These are phyloP conservation scores for Geotrichum candidum DNA, from an alignment of 1,139 yeast genomes.

Conservation along the genomic window DNA sequence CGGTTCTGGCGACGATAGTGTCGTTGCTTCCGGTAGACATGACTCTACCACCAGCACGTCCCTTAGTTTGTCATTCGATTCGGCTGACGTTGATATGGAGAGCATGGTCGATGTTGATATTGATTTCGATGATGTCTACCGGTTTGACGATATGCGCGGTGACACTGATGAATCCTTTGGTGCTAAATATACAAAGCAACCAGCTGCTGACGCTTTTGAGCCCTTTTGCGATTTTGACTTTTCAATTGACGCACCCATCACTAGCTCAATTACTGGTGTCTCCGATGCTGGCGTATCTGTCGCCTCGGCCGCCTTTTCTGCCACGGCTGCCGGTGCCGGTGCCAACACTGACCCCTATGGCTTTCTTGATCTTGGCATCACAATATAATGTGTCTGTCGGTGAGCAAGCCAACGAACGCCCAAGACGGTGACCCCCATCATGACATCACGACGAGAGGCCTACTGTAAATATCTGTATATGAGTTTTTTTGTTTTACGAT, in stretches of 20 bases:
- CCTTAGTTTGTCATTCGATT: background rate
- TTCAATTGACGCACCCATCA: slow-evolving; percentile 6
- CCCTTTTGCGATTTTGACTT: slow-evolving; percentile 14
- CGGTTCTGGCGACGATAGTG: background rate
- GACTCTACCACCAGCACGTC: background rate
- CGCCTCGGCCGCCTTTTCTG: background rate
- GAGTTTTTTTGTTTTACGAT: background rate
- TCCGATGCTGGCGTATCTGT: background rate
- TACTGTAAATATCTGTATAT: background rate
- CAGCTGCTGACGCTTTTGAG: slow-evolving; percentile 1
- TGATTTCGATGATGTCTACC: slow-evolving; percentile 7
- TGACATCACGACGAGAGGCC: background rate
- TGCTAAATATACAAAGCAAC: background rate
- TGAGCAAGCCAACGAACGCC: background rate
- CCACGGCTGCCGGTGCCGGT: background rate
- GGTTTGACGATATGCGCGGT: background rate
- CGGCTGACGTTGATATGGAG: slow-evolving; percentile 2
- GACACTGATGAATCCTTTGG: background rate
- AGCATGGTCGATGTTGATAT: background rate
- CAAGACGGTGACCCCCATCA: background rate
- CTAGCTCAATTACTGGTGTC: background rate
- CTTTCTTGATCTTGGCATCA: slow-evolving; percentile 13
- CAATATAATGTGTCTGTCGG: slow-evolving; percentile 1
- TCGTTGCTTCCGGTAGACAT: background rate
- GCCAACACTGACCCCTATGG: slow-evolving; percentile 10